Percentiles rank a stretch among this genome's conserved stretches.
Evolutionary conservation across 2,329 filamentous ascomycete genomes (phyloP).

Genomic region (Leptodontidium sp.): DNA sequence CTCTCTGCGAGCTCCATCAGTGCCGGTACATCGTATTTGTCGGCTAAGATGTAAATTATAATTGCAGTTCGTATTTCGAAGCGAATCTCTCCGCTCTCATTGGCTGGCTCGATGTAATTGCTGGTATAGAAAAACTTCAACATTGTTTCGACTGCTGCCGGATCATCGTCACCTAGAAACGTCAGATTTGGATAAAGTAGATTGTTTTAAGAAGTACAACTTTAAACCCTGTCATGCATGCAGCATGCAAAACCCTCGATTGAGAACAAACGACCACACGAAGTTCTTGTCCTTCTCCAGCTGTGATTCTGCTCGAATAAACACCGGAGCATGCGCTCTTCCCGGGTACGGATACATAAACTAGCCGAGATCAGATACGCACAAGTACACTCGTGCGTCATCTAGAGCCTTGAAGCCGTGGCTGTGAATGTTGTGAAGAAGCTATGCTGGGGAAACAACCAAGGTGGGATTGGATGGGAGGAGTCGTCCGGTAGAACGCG

Average conservation of each 20-base stretch:
- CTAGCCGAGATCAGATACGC: too few species aligned
- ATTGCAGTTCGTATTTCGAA: slow-evolving; percentile 22
- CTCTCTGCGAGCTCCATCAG: slow-evolving; percentile 31
- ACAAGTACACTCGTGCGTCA: too few species aligned
- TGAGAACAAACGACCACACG: slow-evolving; percentile 32
- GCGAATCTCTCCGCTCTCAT: slow-evolving; percentile 23
- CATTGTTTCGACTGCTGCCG: slow-evolving; percentile 29
- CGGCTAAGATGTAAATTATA: slow-evolving; percentile 30
- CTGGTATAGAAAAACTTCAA: slow-evolving; percentile 33
- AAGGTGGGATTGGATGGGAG: too few species aligned
- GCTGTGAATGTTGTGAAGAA: too few species aligned
- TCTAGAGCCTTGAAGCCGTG: too few species aligned
- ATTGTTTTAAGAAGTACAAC: slow-evolving; percentile 25
- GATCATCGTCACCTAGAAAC: slow-evolving; percentile 33
- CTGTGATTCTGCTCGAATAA: too few species aligned
- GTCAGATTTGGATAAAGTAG: slow-evolving; percentile 24
- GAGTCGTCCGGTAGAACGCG: too few species aligned
- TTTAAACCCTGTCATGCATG: slow-evolving; percentile 29
- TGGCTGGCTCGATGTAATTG: slow-evolving; percentile 26
- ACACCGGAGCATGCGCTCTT: too few species aligned
- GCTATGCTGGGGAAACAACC: too few species aligned
- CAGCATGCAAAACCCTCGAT: slow-evolving; percentile 30
- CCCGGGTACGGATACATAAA: too few species aligned
- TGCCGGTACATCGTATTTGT: slow-evolving; percentile 32
- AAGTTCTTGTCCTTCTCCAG: too few species aligned